Evolutionary conservation across 1,284 basidiomycete species (phyloP).

Genomic region (Ganoderma boninense): DNA sequence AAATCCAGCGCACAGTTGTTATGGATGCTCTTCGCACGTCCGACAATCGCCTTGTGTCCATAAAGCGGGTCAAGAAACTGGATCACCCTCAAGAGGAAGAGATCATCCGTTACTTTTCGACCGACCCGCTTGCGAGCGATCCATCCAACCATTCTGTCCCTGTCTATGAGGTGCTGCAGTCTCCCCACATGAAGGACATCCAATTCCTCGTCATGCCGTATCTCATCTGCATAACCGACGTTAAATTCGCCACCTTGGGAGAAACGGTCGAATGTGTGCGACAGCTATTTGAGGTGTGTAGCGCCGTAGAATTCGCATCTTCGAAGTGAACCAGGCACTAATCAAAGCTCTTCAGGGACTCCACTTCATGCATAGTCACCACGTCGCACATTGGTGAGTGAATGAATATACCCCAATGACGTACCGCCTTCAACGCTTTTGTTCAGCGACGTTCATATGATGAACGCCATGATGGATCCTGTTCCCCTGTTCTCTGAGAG

Average conservation of each 20-base stretch:
- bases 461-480: slow-evolving; percentile 53
- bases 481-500: slow-evolving; percentile 37
- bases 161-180: slow-evolving; percentile 35
- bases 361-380: slow-evolving; percentile 33
- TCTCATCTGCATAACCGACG: slow-evolving; percentile 31
- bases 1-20: too few species aligned
- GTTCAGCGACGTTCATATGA: slow-evolving; percentile 46
- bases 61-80: background rate
- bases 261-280: slow-evolving; percentile 39
- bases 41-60: background rate
- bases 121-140: slow-evolving; percentile 25
- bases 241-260: slow-evolving; percentile 35
- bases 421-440: background rate
- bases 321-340: background rate
- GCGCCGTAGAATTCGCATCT: background rate
- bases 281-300: slow-evolving; percentile 38
- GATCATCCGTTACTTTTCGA: slow-evolving; percentile 32
- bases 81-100: slow-evolving; percentile 14
- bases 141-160: slow-evolving; percentile 40
- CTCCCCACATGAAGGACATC: slow-evolving; percentile 23
- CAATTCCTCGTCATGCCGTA: slow-evolving; percentile 40
- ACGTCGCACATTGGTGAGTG: slow-evolving; percentile 31
- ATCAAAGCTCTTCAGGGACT: slow-evolving; percentile 21
- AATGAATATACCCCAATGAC: background rate
- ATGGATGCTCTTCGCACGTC: slow-evolving; percentile 1